These are phyloP conservation scores for Ceratorhiza oryzae-sativae DNA, from an alignment of 1,284 basidiomycete genomes.

Conservation along the genomic window DNA sequence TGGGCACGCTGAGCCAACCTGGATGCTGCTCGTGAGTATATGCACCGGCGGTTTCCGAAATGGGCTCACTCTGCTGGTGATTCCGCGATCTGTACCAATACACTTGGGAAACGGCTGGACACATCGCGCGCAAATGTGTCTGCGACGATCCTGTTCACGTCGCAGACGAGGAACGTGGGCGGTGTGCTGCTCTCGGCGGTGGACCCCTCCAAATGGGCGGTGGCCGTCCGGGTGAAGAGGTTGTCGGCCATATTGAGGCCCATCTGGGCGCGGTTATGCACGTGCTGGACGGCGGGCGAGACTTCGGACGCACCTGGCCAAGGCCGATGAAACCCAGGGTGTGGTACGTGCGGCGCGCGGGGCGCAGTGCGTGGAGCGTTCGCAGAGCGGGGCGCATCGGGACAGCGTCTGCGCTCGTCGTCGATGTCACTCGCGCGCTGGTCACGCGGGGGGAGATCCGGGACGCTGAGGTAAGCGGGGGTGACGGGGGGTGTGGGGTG, in stretches of 20 bases:
- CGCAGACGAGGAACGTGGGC: slow-evolving; percentile 73
- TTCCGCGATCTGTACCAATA: slow-evolving; percentile 61
- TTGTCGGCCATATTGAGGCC: slow-evolving; percentile 85
- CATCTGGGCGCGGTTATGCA: slow-evolving; percentile 58
- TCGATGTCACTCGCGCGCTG: neutral
- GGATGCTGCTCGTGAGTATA: slow-evolving; percentile 38
- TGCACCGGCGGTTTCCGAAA: neutral
- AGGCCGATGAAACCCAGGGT: slow-evolving; percentile 80
- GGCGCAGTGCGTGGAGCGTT: neutral
- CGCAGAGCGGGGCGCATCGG: slow-evolving; percentile 12
- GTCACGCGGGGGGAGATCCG: slow-evolving; percentile 20
- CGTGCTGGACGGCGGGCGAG: neutral
- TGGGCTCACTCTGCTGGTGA: slow-evolving; percentile 71
- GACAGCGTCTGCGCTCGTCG: neutral
- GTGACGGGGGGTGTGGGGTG: neutral
- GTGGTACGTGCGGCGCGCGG: slow-evolving; percentile 53
- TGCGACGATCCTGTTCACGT: slow-evolving; percentile 69
- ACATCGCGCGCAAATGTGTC: slow-evolving; percentile 65
- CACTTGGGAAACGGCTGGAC: slow-evolving; percentile 61
- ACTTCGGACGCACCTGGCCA: slow-evolving; percentile 51
- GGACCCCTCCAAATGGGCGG: slow-evolving; percentile 15
- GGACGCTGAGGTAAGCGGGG: neutral
- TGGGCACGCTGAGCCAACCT: slow-evolving; percentile 69
- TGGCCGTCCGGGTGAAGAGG: slow-evolving; percentile 53
- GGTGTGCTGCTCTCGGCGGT: slow-evolving; percentile 36